Evolutionary conservation across 164 flowering plant genomes (phyloP), one percentile per base, ranked within the genome.

Genomic region (Umbilicus rupestris): DNA sequence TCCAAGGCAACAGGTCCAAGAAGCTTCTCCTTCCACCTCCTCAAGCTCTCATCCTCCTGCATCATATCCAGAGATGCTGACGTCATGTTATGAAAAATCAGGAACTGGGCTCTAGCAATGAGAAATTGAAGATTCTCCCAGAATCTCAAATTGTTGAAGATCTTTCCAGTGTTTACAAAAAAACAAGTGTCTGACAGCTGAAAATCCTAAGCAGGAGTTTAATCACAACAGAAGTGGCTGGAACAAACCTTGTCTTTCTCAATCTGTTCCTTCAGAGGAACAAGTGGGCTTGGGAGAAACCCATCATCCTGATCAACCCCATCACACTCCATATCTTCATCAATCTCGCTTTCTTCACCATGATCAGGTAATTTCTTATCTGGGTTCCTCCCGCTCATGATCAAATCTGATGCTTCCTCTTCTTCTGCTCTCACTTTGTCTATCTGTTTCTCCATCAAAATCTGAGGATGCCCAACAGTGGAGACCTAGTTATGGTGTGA

Each of bases 21-120:
- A 29, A 89, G 82, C 82, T 86, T 74, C 73, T 89, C 93, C 72
- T 89, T 89, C 96, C 96, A 89, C 70, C 91, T 85, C 74, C 84
- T 83, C 73, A 87, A 72, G 77, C 95, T 88, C 68, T 88, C 95
- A 86, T 88, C 95, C 44, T 86, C 91, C 95, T 88, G 77, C 62
- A 75, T 33, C 3, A 50, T 1, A 63, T 5, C 14, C 46, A 42
- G 16, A 29, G 19, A 22, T 39, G n/a, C 1, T 3, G 29, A 37
- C 26, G 15, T 3, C 46, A 37, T 8, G 30, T 31, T 14, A 19
- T 35, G 37, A n/a, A n/a, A n/a, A n/a, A n/a, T n/a, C n/a, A n/a
- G n/a, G n/a, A n/a, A n/a, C n/a, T n/a, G n/a, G n/a, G n/a, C n/a
- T n/a, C n/a, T n/a, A n/a, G n/a, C n/a, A n/a, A n/a, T n/a, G n/a